Evolutionary conservation across 2,329 filamentous ascomycete species (phyloP).

Genomic region (Basipetospora chlamydospora): DNA sequence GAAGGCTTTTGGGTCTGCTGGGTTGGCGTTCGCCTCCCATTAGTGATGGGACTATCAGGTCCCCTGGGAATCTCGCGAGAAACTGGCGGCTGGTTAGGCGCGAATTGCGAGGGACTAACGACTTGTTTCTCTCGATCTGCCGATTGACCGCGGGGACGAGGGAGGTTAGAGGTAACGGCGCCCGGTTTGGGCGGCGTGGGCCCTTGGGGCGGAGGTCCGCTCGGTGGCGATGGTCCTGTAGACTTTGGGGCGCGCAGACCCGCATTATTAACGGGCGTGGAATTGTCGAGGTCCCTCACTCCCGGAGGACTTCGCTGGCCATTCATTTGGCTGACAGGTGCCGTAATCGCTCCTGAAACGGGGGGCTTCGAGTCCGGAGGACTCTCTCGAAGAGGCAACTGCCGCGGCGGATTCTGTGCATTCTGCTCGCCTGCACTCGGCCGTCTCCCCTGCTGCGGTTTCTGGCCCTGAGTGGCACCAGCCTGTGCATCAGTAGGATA

Average conservation of each 20-base stretch:
- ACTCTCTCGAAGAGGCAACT: too few species aligned
- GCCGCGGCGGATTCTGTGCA: conserved; percentile 17
- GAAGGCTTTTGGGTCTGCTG: conserved; percentile 28
- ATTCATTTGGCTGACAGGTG: conserved; percentile 26
- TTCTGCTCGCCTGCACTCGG: conserved; percentile 26
- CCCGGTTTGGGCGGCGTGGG: conserved; percentile 34
- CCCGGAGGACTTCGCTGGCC: conserved; percentile 24
- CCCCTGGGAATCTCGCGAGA: conserved; percentile 23
- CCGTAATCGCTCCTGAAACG: too few species aligned
- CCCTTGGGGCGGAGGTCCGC: conserved; percentile 39
- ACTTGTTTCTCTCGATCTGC: conserved; percentile 22
- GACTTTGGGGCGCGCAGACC: too few species aligned
- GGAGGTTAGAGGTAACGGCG: conserved; percentile 20
- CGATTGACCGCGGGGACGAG: conserved; percentile 33
- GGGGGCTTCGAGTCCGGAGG: too few species aligned
- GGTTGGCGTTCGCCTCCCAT: conserved; percentile 51
- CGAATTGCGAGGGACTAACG: conserved; percentile 1
- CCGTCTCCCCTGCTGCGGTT: conserved; percentile 23
- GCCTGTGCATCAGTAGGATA: conserved; percentile 68
- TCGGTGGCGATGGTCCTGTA: conserved; percentile 16
- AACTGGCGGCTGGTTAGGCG: conserved; percentile 4
- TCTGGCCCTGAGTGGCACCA: conserved; percentile 20
- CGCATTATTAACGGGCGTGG: too few species aligned
- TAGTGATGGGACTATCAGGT: conserved; percentile 36
- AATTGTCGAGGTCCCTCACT: too few species aligned